phyloP scores from a whole-genome alignment of 768 basidiomycete species.

The Boletellus sp. region DNA sequence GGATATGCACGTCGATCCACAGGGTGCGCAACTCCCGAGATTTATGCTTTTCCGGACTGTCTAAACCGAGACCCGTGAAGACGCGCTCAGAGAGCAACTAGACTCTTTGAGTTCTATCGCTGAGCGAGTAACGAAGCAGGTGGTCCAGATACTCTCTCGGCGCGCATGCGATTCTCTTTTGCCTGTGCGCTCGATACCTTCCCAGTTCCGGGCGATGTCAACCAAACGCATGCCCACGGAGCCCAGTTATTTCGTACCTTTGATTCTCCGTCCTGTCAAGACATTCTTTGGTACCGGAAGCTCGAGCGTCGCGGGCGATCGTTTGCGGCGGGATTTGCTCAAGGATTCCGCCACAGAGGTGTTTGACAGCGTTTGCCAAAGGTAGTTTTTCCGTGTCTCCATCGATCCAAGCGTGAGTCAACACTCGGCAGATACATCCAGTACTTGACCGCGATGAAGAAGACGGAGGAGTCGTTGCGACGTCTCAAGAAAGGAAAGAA shows the following conservation, averaged over 20 bases:
- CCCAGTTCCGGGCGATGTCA: conserved; percentile 85
- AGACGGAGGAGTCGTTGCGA: conserved; percentile 86
- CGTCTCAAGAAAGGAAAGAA: conserved; percentile 87
- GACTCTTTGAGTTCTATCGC: conserved; percentile 46
- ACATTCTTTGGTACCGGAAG: conserved; percentile 64
- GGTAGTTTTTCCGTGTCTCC: conserved; percentile 35
- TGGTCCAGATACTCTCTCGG: conserved; percentile 66
- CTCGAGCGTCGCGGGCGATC: conserved; percentile 55
- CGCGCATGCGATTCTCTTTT: conserved; percentile 85
- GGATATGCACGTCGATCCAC: conserved; percentile 34
- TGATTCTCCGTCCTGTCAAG: conserved; percentile 77
- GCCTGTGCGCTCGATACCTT: conserved; percentile 82
- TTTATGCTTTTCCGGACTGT: background rate
- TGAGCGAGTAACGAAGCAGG: conserved; percentile 57
- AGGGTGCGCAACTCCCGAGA: conserved; percentile 44
- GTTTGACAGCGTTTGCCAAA: conserved; percentile 68
- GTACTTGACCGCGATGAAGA: conserved; percentile 80
- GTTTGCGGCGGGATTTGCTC: conserved; percentile 53
- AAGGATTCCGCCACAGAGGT: conserved; percentile 53
- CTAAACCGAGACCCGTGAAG: conserved; percentile 31
- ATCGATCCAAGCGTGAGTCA: background rate
- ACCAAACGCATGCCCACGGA: conserved; percentile 68
- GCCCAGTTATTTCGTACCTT: conserved; percentile 82
- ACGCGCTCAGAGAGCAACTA: conserved; percentile 54
- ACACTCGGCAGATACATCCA: conserved; percentile 59